A percentile compares a stretch with the other conserved stretches of the same genome.
These are phyloP conservation scores for Mycena rebaudengoi DNA, from an alignment of 768 basidiomycete species.

Conservation along the genomic window DNA sequence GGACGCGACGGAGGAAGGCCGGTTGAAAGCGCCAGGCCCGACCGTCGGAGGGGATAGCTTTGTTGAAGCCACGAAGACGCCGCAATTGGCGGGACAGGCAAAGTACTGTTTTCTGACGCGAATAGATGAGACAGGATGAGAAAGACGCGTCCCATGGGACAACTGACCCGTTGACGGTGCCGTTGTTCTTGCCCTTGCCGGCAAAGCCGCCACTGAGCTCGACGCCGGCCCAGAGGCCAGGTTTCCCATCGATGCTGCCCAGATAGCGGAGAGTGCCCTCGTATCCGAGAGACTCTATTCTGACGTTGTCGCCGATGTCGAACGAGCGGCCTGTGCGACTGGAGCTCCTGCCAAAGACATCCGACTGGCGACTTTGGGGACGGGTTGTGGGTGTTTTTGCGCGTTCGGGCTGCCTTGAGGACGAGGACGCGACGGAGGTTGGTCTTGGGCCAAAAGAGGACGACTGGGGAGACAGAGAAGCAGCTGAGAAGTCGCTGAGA, in stretches of 20 bases:
- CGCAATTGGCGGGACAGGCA: slow-evolving; percentile 81
- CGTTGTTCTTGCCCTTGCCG: slow-evolving; percentile 96
- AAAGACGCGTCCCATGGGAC: slow-evolving; percentile 10
- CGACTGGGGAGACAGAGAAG: slow-evolving; percentile 60
- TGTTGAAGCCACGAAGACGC: slow-evolving; percentile 86
- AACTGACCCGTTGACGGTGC: slow-evolving; percentile 86
- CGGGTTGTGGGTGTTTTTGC: slow-evolving; percentile 66
- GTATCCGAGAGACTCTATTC: slow-evolving; percentile 88
- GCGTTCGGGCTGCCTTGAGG: slow-evolving; percentile 49
- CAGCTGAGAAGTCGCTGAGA: slow-evolving; percentile 48
- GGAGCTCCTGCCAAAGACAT: slow-evolving; percentile 56
- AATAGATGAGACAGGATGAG: slow-evolving; percentile 13
- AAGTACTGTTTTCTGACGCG: slow-evolving; percentile 81
- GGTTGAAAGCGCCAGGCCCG: slow-evolving; percentile 54
- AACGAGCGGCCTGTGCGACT: slow-evolving; percentile 58
- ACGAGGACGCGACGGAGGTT: slow-evolving; percentile 68
- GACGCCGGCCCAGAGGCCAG: slow-evolving; percentile 93
- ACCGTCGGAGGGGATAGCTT: slow-evolving; percentile 86
- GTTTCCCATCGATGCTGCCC: slow-evolving; percentile 89
- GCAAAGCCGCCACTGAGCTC: slow-evolving; percentile 86
- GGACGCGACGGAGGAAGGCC: slow-evolving; percentile 86
- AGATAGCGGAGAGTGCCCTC: slow-evolving; percentile 85
- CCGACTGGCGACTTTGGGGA: slow-evolving; percentile 74
- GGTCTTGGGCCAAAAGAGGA: slow-evolving; percentile 52
- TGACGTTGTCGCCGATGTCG: slow-evolving; percentile 82